Evolutionary conservation across 192 early-diverging fungal species (phyloP), one percentile per base, ranked within the genome.

Genomic region (Backusella morwellensis): DNA sequence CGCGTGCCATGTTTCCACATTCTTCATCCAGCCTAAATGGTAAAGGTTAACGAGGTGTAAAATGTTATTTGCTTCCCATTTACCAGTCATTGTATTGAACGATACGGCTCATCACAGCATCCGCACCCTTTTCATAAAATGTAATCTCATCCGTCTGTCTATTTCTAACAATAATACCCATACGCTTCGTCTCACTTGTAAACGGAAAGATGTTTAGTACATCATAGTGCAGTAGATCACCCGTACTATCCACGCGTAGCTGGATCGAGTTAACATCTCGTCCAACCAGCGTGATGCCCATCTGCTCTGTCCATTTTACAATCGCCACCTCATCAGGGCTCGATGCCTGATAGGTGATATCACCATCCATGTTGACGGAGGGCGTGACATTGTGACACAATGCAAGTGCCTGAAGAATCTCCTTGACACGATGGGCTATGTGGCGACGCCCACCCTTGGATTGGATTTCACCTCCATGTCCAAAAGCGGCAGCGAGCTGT

Each of bases 251-350:
- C 42, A 92, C 86, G 66, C 89, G 90, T 47, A 94, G 72, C 34
- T 89, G 87, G 38, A 97, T 94, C 6, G 88, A 86, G 34, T 87
- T 82, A 32, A 92, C 84, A 66, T 95, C 93, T 40, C 97, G 90
- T 52, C 88, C 90, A 17, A 95, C 91, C 34, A 99, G 83, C 4
- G 92, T 86, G 6, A 99, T 77, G 23, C 96, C 97, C 38, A 97
- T 89, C 23, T 85, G 84, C 75, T 94, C 93, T 11, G 96, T 95
- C 95, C 95, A 98, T 80, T 92, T 87, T 6, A 98, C 95, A 67
- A 99, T 96, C 0, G 97, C 98, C 19, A 98, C 90, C 81, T 99
- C 98, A 82, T 99, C 98, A 17, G 98, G 98, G 44, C 95, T 96
- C 35, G 98, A 95, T 0, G 98, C 96, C 81, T 99, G 97, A 79